Evolutionary conservation across 139 green algal genomes (phyloP).

Genomic region (Picochlorum sp.): DNA sequence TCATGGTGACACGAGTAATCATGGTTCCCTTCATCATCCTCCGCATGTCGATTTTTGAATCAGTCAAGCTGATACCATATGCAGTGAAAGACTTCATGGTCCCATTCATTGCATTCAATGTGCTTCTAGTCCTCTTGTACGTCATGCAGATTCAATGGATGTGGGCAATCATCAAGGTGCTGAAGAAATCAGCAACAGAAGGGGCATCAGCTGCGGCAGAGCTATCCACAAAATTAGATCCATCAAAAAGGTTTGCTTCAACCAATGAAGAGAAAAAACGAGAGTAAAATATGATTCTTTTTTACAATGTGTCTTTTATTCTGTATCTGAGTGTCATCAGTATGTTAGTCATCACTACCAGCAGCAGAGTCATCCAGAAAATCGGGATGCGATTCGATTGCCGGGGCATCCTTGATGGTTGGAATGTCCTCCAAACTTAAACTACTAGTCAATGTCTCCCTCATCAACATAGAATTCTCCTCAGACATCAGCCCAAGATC

Average conservation of each 20-base stretch:
- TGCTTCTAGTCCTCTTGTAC: slow-evolving; percentile 18
- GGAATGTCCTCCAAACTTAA: slow-evolving; percentile 13
- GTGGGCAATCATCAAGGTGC: slow-evolving; percentile 14
- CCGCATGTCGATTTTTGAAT: slow-evolving; percentile 4
- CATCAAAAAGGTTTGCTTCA: slow-evolving; percentile 19
- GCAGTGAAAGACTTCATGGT: slow-evolving; percentile 12
- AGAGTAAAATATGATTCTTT: background rate
- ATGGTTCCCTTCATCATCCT: slow-evolving; percentile 22
- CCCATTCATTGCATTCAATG: slow-evolving; percentile 10
- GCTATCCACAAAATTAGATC: slow-evolving; percentile 16
- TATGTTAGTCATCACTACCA: slow-evolving; percentile 12
- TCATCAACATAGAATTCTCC: slow-evolving; percentile 48
- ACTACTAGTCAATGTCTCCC: slow-evolving; percentile 28
- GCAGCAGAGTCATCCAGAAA: slow-evolving; percentile 12
- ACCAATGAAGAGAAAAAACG: background rate
- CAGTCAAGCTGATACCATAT: slow-evolving; percentile 4
- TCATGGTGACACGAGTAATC: slow-evolving; percentile 19
- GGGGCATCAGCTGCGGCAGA: slow-evolving; percentile 3
- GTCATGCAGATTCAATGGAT: slow-evolving; percentile 32
- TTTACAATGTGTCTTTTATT: slow-evolving; percentile 9
- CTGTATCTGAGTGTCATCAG: background rate
- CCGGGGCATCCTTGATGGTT: background rate
- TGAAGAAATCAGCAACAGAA: slow-evolving; percentile 2
- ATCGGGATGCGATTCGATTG: background rate
- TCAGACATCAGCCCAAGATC: slow-evolving; percentile 53